Conservation (phyloP, 2,329 filamentous ascomycete genomes). For the Keithomyces neogunnii region DNA sequence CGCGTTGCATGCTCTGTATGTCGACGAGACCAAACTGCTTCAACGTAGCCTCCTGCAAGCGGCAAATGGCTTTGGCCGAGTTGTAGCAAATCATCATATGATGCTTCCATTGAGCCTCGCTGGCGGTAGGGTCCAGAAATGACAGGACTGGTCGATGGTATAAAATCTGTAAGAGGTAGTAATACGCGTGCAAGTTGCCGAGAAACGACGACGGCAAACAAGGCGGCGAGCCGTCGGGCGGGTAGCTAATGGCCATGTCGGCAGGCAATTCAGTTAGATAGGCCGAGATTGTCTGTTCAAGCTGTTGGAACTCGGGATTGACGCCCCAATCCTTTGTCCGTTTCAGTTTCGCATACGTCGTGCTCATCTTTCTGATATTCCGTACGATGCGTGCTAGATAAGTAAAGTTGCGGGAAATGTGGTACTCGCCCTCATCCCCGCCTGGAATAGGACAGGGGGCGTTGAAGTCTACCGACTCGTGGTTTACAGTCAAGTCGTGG, state of each 20-base stretch:
- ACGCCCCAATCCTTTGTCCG: constrained; percentile 79
- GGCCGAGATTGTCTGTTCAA: constrained; percentile 66
- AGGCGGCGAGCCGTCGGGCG: constrained; percentile 68
- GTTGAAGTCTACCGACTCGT: constrained; percentile 68
- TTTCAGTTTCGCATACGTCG: constrained; percentile 64
- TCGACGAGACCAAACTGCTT: constrained; percentile 70
- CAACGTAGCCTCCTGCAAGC: constrained; percentile 76
- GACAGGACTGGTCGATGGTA: constrained; percentile 80
- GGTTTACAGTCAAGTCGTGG: constrained; percentile 66
- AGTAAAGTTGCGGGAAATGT: constrained; percentile 74
- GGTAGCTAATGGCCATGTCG: constrained; percentile 71
- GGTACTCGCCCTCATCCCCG: constrained; percentile 65
- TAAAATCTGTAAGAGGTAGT: constrained; percentile 77
- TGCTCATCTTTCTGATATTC: constrained; percentile 70
- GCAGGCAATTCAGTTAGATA: constrained; percentile 72
- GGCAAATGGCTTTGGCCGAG: constrained; percentile 77
- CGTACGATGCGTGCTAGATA: constrained; percentile 72
- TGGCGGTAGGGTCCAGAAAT: constrained; percentile 61
- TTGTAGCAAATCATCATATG: constrained; percentile 82
- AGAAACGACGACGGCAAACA: constrained; percentile 83
- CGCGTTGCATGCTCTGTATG: constrained; percentile 83
- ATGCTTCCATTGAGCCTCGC: constrained; percentile 73
- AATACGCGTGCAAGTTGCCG: constrained; percentile 84
- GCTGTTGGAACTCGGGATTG: constrained; percentile 72
- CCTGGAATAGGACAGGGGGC: constrained; percentile 55